Base-by-base conservation (phyloP, 306 rosid species). In the Citrullus colocynthis region DNA sequence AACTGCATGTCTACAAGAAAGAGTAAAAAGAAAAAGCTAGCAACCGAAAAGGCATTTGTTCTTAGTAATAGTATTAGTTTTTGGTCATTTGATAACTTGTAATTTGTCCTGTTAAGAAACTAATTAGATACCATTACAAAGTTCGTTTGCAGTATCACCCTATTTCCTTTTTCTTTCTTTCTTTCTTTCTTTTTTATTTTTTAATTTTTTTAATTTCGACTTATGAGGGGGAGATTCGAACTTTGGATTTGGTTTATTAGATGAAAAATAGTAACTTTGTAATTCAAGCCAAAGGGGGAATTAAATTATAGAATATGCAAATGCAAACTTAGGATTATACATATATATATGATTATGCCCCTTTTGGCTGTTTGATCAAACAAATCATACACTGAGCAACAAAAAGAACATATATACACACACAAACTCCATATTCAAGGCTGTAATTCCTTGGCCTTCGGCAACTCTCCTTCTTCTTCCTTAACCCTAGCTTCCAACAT, bases 381-480 rank as follows among this genome's bases (percentile, higher is more conserved):
- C 76, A 71, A 70, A 69, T 69, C 44, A n/a, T 66, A 66, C 74
- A 66, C 54, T n/a, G 15, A 73, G 21, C 44, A 73, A 36, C 77
- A 73, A 49, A 73, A 74, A 30, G 56, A 74, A 49, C 62, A 34
- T 55, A 75, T 56, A 75, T 7, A 75, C 32, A 51, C 17, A 52
- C 54, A 48, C 54, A 48, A 48, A 75, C 11, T 5, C 34, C 78
- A 52, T 6, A 55, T 18, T 54, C 76, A 71, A 48, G 37, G 21
- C 42, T 71, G 59, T 20, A 71, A 48, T 71, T 48, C 76, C 76
- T 71, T 71, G 6, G 21, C 14, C 36, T 48, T 71, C 41, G 66
- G 81, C 65, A 66, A 64, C 59, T 65, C 74, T 15, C 84, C 79
- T 30, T 66, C 79, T 55, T 84, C 82, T 3, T 78, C 62, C 20